These are phyloP conservation scores for Fusarium sp. DNA, from an alignment of 2,329 filamentous ascomycete genomes.

Conservation along the genomic window DNA sequence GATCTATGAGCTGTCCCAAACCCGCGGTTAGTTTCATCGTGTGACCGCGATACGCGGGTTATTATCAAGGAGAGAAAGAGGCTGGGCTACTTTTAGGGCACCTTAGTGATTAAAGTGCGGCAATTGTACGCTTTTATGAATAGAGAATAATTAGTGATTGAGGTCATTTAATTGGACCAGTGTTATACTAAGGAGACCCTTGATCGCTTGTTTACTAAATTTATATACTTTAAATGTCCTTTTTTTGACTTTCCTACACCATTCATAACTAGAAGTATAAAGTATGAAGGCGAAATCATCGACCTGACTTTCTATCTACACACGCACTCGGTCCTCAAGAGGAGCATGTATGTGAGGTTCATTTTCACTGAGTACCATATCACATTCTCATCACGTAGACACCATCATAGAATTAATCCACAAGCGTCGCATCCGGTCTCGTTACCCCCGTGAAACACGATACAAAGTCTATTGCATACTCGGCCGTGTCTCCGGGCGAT, in stretches of 20 bases:
- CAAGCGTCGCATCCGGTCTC: not conserved
- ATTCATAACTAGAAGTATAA: rapidly evolving
- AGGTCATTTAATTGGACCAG: rapidly evolving
- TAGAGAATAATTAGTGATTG: not conserved
- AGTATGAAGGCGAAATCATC: rapidly evolving
- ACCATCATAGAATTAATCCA: not conserved
- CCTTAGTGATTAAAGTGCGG: not conserved
- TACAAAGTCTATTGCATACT: not conserved
- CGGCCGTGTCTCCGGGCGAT: not conserved
- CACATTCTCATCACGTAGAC: rapidly evolving
- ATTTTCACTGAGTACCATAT: not conserved
- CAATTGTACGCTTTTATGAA: not conserved
- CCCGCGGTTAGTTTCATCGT: not conserved
- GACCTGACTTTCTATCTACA: rapidly evolving
- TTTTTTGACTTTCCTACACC: rapidly evolving
- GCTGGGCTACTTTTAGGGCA: not conserved
- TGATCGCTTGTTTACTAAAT: not conserved
- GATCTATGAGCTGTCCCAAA: not conserved
- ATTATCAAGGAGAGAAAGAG: not conserved
- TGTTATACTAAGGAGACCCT: not conserved
- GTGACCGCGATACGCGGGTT: not conserved
- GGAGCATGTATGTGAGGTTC: no score
- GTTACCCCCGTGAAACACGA: not conserved
- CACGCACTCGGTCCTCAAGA: rapidly evolving
- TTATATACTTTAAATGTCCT: not conserved